Evolutionary conservation across 2,329 filamentous ascomycete genomes (phyloP).

Genomic region (Leptodontidium sp.): DNA sequence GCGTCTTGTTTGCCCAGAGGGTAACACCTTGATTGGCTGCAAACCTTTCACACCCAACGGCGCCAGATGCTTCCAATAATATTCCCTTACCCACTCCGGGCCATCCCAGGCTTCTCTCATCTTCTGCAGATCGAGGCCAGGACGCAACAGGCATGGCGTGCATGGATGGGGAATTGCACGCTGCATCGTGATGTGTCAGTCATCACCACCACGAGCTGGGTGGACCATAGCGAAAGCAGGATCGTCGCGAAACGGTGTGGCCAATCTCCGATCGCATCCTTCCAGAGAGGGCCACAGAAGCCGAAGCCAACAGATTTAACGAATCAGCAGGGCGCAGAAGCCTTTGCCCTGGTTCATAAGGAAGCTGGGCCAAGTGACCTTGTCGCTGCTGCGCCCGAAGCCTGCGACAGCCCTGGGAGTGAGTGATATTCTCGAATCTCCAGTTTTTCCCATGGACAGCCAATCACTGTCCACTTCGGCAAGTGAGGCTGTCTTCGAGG

Average conservation of each 20-base stretch:
- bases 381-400: conserved; percentile 35
- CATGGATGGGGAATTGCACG: conserved; percentile 34
- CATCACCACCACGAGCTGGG: conserved; percentile 24
- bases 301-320: conserved; percentile 24
- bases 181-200: conserved; percentile 46
- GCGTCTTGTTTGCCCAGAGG: conserved; percentile 26
- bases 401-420: conserved; percentile 32
- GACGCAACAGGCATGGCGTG: conserved; percentile 20
- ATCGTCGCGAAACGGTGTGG: conserved; percentile 36
- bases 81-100: conserved; percentile 23
- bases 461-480: conserved; percentile 27
- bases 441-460: conserved; percentile 27
- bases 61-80: conserved; percentile 35
- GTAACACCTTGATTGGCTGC: conserved; percentile 26
- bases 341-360: conserved; percentile 15
- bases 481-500: conserved; percentile 39
- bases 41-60: conserved; percentile 14
- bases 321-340: conserved; percentile 31
- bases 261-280: conserved; percentile 44
- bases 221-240: conserved; percentile 30
- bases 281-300: conserved; percentile 31
- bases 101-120: conserved; percentile 28
- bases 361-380: conserved; percentile 9
- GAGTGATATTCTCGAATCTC: conserved; percentile 36
- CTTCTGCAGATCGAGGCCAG: conserved; percentile 37